Evolutionary conservation across 768 basidiomycete genomes (phyloP).

Genomic region (Calocybe cyanea): DNA sequence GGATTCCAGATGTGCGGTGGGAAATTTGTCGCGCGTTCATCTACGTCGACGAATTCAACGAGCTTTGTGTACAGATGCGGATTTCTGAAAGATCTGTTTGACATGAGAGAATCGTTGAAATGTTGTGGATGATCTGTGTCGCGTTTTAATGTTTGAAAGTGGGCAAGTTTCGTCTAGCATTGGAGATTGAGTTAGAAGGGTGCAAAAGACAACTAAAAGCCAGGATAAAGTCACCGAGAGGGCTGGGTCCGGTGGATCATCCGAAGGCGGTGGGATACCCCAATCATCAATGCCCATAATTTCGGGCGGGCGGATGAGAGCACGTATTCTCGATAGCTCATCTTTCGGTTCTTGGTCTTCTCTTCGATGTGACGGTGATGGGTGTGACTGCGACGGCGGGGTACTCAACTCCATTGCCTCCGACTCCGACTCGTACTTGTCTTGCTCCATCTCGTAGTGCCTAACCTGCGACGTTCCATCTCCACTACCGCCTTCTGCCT

Average conservation of each 20-base stretch:
- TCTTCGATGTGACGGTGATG: no score
- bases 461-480: no score
- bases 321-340: conserved; percentile 52
- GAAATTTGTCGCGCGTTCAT: conserved; percentile 86
- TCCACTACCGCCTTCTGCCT: no score
- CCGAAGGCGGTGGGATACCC: conserved; percentile 67
- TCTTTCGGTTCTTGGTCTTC: no score
- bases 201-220: neutral
- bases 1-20: conserved; percentile 74
- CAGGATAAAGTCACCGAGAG: conserved; percentile 44
- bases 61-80: conserved; percentile 95
- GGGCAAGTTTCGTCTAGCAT: conserved; percentile 69
- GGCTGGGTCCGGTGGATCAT: conserved; percentile 54
- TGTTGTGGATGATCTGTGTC: conserved; percentile 66
- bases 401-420: no score
- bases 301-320: conserved; percentile 56
- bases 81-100: conserved; percentile 90
- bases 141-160: conserved; percentile 72
- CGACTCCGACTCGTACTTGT: no score
- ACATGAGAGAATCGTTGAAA: conserved; percentile 95
- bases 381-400: no score
- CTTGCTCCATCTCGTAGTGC: no score
- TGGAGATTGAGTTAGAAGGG: neutral
- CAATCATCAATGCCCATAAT: conserved; percentile 67
- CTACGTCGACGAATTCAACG: conserved; percentile 90